Base-by-base conservation (phyloP, 495 filamentous ascomycete genomes). In the Penicillium diatomitis region DNA sequence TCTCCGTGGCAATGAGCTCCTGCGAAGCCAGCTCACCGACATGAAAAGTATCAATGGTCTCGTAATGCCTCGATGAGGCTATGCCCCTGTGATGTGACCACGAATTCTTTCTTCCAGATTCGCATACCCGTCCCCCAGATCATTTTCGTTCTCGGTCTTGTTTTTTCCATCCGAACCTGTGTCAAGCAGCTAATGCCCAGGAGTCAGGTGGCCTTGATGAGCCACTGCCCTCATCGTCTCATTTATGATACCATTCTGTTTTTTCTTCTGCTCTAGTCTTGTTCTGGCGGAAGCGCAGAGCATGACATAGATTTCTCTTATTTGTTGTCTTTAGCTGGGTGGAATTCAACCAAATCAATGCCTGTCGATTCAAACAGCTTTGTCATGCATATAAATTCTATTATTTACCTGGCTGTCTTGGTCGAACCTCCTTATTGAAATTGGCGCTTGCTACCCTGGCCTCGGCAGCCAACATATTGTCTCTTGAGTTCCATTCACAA, bases 1-100 rank as follows among this genome's bases (percentile, higher is more conserved):
- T n/a, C 53, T 86, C 36, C 67, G 70, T 38, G 86, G 82, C 3
- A 92, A 92, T 61, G 66, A 80, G 27, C 58, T 66, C 6, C 57
- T 85, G 42, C 58, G 65, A 49, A 52, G 52, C 11, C 64, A 76
- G 57, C 49, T 84, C 47, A 59, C 67, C 10, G 64, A 73, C 47
- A 47, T 74, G 35, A 69, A 72, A 53, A 46, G 64, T 40, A 65
- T 69, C 52, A 66, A 70, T 46, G 68, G 67, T n/a, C 56, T 71
- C 40, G 56, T 70, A 11, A 74, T 72, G 61, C 69, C 68, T 41
- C 62, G 66, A 58, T 72, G 47, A 68, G 34, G 33, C 43, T 41
- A 34, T n/a, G 44, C 30, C 37, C 33, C 12, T 47, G 11, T 62
- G 38, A 61, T 41, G 57, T 38, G 57, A 55, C 47, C 52, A 62